Base-by-base conservation (phyloP, 2,329 filamentous ascomycete genomes). In the Penicillium sp. region DNA sequence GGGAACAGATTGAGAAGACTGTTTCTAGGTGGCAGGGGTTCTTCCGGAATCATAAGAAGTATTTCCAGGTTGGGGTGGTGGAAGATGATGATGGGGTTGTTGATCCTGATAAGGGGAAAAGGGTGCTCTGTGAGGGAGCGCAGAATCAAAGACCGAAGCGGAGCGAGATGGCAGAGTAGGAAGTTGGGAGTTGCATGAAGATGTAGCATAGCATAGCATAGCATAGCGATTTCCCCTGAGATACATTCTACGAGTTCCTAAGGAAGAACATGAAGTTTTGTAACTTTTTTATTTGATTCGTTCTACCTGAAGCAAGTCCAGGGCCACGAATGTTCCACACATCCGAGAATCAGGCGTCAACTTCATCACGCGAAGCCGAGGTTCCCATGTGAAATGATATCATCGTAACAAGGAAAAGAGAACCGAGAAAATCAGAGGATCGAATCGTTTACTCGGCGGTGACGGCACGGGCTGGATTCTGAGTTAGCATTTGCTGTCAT, bases 21-120 rank as follows among this genome's bases (percentile, higher is more conserved):
- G 75, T 98, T 49, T 75, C 80, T 66, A 85, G 92, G 70, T 97
- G 91, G 93, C 83, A 86, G 52, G 77, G 80, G 44, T 89, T 97
- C 73, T 97, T 96, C 64, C 78, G 72, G 50, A 87, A 86, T 48
- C 88, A 83, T 66, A 81, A 85, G 64, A 89, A 89, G 74, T 97
- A 97, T 72, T 81, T 82, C 54, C 81, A 82, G 71, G 87, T 95
- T 4, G 93, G 93, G 3, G 81, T 78, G 66, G 81, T 97, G 12
- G 78, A 82, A 67, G 72, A 75, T 56, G 77, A 75, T 56, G 77
- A 82, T 52, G 78, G 69, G 55, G 57, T 73, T 32, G 59, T 58
- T 44, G 54, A 58, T 29, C 52, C 52, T 12, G 54, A 50, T 60
- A 73, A 77, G 71, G 81, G 81, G 4, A 75, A 75, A 63, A 80